Conservation (phyloP, 495 filamentous ascomycete species). For the Eremomyces bilateralis region DNA sequence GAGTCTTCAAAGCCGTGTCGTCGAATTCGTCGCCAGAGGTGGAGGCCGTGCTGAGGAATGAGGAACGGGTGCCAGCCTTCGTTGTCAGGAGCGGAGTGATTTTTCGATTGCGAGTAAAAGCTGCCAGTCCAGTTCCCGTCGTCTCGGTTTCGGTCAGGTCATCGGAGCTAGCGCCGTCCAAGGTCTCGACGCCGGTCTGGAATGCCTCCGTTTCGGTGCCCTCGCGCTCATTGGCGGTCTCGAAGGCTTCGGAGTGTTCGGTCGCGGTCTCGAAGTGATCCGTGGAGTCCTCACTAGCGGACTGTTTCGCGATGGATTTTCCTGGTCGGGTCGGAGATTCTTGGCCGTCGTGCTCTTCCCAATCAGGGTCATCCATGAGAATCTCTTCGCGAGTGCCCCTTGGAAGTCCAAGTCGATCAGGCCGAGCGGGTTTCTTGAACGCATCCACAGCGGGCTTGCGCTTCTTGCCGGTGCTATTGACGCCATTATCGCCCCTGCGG, state of each 20-base stretch:
- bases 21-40: slow-evolving; percentile 66
- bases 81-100: too few species aligned
- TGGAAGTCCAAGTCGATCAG: slow-evolving; percentile 56
- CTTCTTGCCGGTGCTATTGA: slow-evolving; percentile 32
- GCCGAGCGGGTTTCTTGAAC: slow-evolving; percentile 52
- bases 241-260: slow-evolving; percentile 69
- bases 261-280: slow-evolving; percentile 74
- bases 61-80: slow-evolving; percentile 11
- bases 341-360: slow-evolving; percentile 57
- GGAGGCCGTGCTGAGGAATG: slow-evolving; percentile 74
- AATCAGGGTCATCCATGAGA: slow-evolving; percentile 53
- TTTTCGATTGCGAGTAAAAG: background rate
- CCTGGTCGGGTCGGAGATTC: slow-evolving; percentile 24
- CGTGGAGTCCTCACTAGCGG: slow-evolving; percentile 17
- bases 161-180: slow-evolving; percentile 59
- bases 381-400: slow-evolving; percentile 57
- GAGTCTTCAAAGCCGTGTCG: slow-evolving; percentile 35
- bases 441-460: slow-evolving; percentile 42
- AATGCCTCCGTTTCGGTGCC: slow-evolving; percentile 74
- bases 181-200: slow-evolving; percentile 68
- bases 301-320: background rate
- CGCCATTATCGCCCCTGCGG: slow-evolving; percentile 35
- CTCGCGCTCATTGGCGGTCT: slow-evolving; percentile 60
- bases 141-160: slow-evolving; percentile 76
- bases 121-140: slow-evolving; percentile 6